Percentiles rank a stretch among this genome's conserved stretches.
Evolutionary conservation across 2,329 filamentous ascomycete species (phyloP).

Genomic region (Talaromyces sp.): DNA sequence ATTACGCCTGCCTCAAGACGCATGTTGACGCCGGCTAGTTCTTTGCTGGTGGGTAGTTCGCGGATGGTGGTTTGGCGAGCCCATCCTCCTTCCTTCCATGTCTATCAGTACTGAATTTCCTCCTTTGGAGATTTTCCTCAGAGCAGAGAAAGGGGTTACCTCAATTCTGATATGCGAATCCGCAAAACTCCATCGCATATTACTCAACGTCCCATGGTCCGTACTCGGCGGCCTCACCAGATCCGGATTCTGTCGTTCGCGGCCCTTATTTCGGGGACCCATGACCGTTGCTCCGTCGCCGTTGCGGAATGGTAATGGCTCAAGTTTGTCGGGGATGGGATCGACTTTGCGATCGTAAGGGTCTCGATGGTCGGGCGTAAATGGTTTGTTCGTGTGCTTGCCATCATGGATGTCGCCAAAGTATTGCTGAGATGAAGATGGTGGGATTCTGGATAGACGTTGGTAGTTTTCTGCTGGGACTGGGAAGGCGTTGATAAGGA

Average conservation of each 20-base stretch:
- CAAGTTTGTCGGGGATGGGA: slow-evolving; percentile 45
- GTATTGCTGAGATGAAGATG: slow-evolving; percentile 27
- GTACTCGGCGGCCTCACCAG: slow-evolving; percentile 70
- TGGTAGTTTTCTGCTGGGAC: slow-evolving; percentile 30
- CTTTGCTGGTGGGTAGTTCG: slow-evolving; percentile 47
- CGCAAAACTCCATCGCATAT: slow-evolving; percentile 71
- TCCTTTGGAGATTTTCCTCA: neutral
- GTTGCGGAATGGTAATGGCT: slow-evolving; percentile 56
- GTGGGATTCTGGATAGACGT: slow-evolving; percentile 34
- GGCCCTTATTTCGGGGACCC: slow-evolving; percentile 67
- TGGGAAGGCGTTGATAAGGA: slow-evolving; percentile 19
- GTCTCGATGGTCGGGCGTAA: slow-evolving; percentile 60
- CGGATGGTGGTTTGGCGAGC: slow-evolving; percentile 62
- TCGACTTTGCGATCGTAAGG: slow-evolving; percentile 64
- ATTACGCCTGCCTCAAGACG: slow-evolving; percentile 70
- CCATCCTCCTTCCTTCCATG: slow-evolving; percentile 67
- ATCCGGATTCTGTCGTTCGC: slow-evolving; percentile 69
- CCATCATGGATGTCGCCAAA: slow-evolving; percentile 18
- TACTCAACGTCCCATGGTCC: slow-evolving; percentile 67
- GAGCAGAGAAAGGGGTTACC: slow-evolving; percentile 36
- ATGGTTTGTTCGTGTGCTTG: slow-evolving; percentile 46
- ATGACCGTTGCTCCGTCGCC: slow-evolving; percentile 65
- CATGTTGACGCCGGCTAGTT: slow-evolving; percentile 77
- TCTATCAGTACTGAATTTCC: neutral
- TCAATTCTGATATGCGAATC: slow-evolving; percentile 65